phyloP scores from a whole-genome alignment of 176 grass and related monocot species.

The Oryza officinalis region DNA sequence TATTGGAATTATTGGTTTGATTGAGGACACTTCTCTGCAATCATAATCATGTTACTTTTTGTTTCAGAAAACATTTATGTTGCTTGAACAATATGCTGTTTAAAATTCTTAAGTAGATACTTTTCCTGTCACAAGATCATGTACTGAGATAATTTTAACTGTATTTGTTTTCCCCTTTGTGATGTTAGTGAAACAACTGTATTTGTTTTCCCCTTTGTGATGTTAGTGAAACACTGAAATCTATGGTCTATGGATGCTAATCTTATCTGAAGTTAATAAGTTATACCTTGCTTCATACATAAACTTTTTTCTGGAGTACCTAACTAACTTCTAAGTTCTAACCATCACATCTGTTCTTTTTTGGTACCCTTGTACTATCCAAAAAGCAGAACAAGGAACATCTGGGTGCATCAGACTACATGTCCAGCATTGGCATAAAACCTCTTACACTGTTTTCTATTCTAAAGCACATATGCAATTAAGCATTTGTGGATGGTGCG shows the following conservation, averaged over 20 bases:
- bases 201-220: not conserved
- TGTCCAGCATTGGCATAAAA: too few species aligned
- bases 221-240: not conserved
- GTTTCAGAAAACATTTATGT: not conserved
- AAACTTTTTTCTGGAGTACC: too few species aligned
- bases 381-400: too few species aligned
- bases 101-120: not conserved
- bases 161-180: not conserved
- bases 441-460: too few species aligned
- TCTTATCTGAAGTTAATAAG: not conserved
- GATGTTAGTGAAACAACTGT: not conserved
- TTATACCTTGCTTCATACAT: not conserved
- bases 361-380: too few species aligned
- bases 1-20: not conserved
- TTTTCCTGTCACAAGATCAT: not conserved
- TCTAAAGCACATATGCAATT: too few species aligned
- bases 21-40: slow-evolving; percentile 5
- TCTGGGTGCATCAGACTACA: too few species aligned
- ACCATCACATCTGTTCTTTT: too few species aligned
- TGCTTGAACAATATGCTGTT: too few species aligned
- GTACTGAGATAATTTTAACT: not conserved
- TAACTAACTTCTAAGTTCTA: too few species aligned
- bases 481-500: too few species aligned
- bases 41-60: not conserved
- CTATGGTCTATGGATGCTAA: not conserved